These are phyloP conservation scores for Sarocladium brachiariae DNA, from an alignment of 2,329 filamentous ascomycete species.

Conservation along the genomic window DNA sequence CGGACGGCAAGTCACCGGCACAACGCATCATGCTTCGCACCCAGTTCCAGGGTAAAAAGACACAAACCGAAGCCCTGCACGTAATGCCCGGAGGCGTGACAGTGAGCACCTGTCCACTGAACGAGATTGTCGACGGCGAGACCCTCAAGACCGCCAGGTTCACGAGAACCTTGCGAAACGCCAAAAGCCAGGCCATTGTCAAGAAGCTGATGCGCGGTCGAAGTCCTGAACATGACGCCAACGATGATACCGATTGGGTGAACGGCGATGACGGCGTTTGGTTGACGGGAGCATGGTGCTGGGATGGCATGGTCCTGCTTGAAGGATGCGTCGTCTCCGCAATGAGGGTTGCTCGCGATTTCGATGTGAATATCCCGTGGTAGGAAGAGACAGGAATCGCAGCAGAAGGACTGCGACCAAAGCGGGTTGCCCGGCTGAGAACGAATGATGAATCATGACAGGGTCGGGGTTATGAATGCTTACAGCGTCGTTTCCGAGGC, in stretches of 20 bases:
- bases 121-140: constrained; percentile 24
- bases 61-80: constrained; percentile 45
- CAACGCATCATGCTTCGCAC: constrained; percentile 30
- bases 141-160: constrained; percentile 41
- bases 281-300: constrained; percentile 54
- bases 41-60: constrained; percentile 20
- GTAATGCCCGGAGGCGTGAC: constrained; percentile 42
- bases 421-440: background rate
- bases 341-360: constrained; percentile 44
- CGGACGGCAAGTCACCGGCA: constrained; percentile 17
- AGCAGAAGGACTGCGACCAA: background rate
- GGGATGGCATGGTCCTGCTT: constrained; percentile 57
- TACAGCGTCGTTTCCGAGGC: no score
- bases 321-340: constrained; percentile 56
- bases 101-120: constrained; percentile 45
- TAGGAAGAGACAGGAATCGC: background rate
- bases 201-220: constrained; percentile 35
- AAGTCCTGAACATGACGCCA: constrained; percentile 9
- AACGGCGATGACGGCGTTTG: constrained; percentile 49
- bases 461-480: no score
- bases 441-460: no score
- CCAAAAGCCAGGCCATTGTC: constrained; percentile 38
- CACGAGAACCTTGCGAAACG: constrained; percentile 44
- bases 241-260: constrained; percentile 29
- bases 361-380: constrained; percentile 40